Evolutionary conservation across 306 rosid genomes (phyloP).

Genomic region (Lagenaria siceraria): DNA sequence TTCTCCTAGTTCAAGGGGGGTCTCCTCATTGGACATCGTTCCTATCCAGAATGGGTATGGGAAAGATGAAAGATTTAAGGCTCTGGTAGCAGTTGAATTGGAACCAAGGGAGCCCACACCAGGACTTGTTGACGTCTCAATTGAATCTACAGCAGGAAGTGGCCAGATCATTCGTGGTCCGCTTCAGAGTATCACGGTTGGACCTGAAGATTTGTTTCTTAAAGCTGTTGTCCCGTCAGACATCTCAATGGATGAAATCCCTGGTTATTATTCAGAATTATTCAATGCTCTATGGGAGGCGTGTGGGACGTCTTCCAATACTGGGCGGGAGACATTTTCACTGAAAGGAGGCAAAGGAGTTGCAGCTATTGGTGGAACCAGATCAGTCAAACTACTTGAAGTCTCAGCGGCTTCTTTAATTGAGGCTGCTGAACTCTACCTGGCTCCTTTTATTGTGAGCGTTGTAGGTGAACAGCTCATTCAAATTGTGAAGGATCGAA

Average conservation of each 20-base stretch:
- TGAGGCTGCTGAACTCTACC: slow-evolving; percentile 57
- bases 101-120: slow-evolving; percentile 97
- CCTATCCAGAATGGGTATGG: slow-evolving; percentile 38
- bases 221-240: slow-evolving; percentile 56
- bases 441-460: slow-evolving; percentile 65
- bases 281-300: slow-evolving; percentile 92
- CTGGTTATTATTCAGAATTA: slow-evolving; percentile 51
- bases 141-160: slow-evolving; percentile 75
- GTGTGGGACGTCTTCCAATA: slow-evolving; percentile 62
- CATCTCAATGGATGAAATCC: slow-evolving; percentile 30
- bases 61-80: slow-evolving; percentile 45
- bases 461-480: slow-evolving; percentile 73
- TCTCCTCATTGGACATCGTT: slow-evolving; percentile 49
- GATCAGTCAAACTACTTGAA: slow-evolving; percentile 82
- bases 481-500: slow-evolving; percentile 46
- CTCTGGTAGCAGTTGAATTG: slow-evolving; percentile 52
- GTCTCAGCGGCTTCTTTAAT: slow-evolving; percentile 50
- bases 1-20: slow-evolving; percentile 28
- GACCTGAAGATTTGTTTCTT: slow-evolving; percentile 96
- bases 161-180: slow-evolving; percentile 73
- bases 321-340: slow-evolving; percentile 71
- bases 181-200: slow-evolving; percentile 66
- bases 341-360: slow-evolving; percentile 84
- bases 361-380: slow-evolving; percentile 77
- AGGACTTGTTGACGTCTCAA: slow-evolving; percentile 62